A percentile compares a stretch with the other conserved stretches of the same genome.
These are phyloP conservation scores for Helichrysum umbraculigerum DNA, from an alignment of 129 eudicot species.

Conservation along the genomic window DNA sequence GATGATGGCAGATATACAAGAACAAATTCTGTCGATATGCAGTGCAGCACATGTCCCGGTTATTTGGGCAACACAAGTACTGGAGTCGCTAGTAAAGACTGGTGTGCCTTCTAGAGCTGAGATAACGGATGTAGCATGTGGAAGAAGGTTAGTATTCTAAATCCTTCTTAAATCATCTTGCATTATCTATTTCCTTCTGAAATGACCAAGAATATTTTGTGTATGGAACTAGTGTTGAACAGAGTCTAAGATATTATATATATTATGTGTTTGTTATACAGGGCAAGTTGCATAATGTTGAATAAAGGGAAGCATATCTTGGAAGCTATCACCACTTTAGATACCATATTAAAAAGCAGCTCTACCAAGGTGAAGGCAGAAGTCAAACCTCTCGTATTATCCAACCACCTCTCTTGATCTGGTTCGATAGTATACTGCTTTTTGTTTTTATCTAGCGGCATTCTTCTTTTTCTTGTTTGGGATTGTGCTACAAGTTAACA, in stretches of 20 bases:
- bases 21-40: constrained; percentile 59
- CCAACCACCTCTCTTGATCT: constrained; percentile 37
- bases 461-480: not conserved
- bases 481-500: not conserved
- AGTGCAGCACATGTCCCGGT: constrained; percentile 80
- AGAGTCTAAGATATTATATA: not conserved
- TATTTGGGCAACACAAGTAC: constrained; percentile 78
- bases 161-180: not conserved
- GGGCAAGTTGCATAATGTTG: constrained; percentile 83
- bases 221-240: not conserved
- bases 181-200: not conserved
- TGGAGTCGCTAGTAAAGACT: constrained; percentile 70
- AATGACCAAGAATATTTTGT: not conserved
- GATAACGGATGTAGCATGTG: constrained; percentile 72
- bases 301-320: constrained; percentile 71
- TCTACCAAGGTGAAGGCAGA: constrained; percentile 45
- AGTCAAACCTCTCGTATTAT: constrained; percentile 46
- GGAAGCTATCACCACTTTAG: constrained; percentile 64
- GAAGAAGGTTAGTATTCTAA: constrained; percentile 51
- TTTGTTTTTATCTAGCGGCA: not conserved
- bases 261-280: constrained; percentile 29
- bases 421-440: not conserved
- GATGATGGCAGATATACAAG: constrained; percentile 67
- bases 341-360: constrained; percentile 47
- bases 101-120: constrained; percentile 87